These are phyloP conservation scores for Phytophthora meadii DNA, from an alignment of 352 stramenopile genomes.

Conservation along the genomic window DNA sequence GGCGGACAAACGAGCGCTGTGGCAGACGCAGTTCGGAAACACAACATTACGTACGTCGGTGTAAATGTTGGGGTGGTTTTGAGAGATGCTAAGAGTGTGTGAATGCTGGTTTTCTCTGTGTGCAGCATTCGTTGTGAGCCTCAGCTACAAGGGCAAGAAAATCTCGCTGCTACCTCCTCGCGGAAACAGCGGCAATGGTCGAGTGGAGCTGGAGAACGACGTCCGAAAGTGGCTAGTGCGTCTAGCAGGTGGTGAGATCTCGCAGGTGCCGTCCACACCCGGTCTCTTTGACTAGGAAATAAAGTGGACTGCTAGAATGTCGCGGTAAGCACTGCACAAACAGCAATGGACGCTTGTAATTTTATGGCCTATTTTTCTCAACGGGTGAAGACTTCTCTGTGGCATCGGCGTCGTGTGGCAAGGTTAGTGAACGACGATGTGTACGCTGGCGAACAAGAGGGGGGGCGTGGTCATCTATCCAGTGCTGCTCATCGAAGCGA, in stretches of 20 bases:
- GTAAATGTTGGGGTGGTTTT: neutral
- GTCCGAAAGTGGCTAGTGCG: conserved; percentile 69
- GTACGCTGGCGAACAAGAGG: conserved; percentile 36
- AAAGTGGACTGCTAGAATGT: conserved; percentile 5
- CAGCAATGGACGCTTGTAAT: conserved; percentile 26
- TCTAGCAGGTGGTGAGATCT: conserved; percentile 66
- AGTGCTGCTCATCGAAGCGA: conserved; percentile 49
- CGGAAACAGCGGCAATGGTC: conserved; percentile 5
- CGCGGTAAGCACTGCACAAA: conserved; percentile 7
- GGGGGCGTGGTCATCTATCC: conserved; percentile 18
- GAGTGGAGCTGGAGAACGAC: conserved; percentile 37
- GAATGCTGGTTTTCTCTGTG: neutral
- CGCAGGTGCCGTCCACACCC: conserved; percentile 44
- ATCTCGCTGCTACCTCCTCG: conserved; percentile 50
- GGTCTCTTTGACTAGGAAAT: conserved; percentile 49
- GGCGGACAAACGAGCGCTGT: conserved; percentile 42
- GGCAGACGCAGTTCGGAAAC: conserved; percentile 54
- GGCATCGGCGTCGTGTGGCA: neutral
- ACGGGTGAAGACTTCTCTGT: too few species aligned
- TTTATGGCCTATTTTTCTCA: conserved; percentile 10
- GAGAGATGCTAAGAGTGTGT: neutral
- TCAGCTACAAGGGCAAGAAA: conserved; percentile 73
- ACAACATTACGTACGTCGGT: conserved; percentile 38
- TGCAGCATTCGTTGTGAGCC: conserved; percentile 64
- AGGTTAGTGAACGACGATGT: conserved; percentile 4